phyloP scores from a whole-genome alignment of 495 filamentous ascomycete genomes.

The Cairneyella variabilis region DNA sequence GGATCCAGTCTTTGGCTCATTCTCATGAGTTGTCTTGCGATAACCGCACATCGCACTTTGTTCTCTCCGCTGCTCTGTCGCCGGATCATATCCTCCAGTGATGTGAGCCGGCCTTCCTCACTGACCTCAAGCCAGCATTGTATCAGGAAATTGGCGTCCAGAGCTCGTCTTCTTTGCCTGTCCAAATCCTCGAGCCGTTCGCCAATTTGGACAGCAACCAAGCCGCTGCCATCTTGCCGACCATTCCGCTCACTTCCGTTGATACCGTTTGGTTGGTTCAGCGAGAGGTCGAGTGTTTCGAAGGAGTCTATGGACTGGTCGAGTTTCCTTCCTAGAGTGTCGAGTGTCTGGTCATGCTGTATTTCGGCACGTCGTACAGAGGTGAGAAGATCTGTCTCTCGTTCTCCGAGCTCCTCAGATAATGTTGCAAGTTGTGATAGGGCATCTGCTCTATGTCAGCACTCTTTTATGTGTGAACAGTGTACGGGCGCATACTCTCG shows the following conservation, averaged over 20 bases:
- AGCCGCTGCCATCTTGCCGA: constrained; percentile 59
- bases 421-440: constrained; percentile 73
- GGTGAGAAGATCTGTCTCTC: constrained; percentile 84
- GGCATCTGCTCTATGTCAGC: constrained; percentile 44
- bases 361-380: constrained; percentile 87
- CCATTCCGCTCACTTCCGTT: constrained; percentile 21
- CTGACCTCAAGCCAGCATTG: constrained; percentile 94
- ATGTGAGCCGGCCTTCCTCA: constrained; percentile 74
- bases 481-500: constrained; percentile 55
- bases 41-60: constrained; percentile 83
- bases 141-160: constrained; percentile 91
- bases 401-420: constrained; percentile 77
- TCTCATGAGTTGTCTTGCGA: constrained; percentile 81
- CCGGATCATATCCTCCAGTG: constrained; percentile 71
- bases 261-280: constrained; percentile 49
- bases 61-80: constrained; percentile 75
- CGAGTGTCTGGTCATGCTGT: constrained; percentile 86
- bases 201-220: constrained; percentile 91
- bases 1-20: constrained; percentile 84
- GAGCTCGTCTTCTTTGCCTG: constrained; percentile 79
- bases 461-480: background rate
- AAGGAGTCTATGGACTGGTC: constrained; percentile 89
- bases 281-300: constrained; percentile 76
- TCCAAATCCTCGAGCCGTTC: constrained; percentile 91
- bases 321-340: constrained; percentile 78